Evolutionary conservation across 192 early-diverging fungal genomes (phyloP).

Genomic region (Umbelopsis sp.): DNA sequence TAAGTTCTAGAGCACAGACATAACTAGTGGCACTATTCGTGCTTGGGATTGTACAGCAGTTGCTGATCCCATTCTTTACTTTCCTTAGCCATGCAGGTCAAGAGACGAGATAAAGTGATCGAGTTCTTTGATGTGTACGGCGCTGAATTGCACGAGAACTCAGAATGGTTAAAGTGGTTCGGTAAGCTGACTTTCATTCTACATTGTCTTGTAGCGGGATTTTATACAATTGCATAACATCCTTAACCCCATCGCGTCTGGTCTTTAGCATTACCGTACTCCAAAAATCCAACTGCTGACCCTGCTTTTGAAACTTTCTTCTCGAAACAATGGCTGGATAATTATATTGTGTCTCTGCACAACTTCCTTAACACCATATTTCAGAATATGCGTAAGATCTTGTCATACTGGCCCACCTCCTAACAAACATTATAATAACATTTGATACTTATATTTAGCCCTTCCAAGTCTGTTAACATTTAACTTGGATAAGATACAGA

Average conservation of each 20-base stretch:
- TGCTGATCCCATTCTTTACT: neutral
- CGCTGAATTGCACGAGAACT: slow-evolving; percentile 52
- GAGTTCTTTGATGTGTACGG: slow-evolving; percentile 65
- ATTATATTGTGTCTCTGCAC: slow-evolving; percentile 58
- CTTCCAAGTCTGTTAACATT: slow-evolving; percentile 57
- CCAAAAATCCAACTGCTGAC: slow-evolving; percentile 55
- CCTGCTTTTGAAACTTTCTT: slow-evolving; percentile 63
- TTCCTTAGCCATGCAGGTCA: slow-evolving; percentile 54
- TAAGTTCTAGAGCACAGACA: slow-evolving; percentile 22
- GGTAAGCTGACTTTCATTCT: slow-evolving; percentile 36
- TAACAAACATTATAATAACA: neutral
- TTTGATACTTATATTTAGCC: slow-evolving; percentile 33
- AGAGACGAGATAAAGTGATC: slow-evolving; percentile 52
- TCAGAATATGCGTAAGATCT: slow-evolving; percentile 63
- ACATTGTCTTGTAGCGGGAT: neutral
- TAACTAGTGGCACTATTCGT: too few relatives aligned
- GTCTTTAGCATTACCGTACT: slow-evolving; percentile 55
- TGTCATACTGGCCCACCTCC: too few relatives aligned
- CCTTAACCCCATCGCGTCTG: neutral
- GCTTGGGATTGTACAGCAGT: neutral
- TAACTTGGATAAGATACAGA: slow-evolving; percentile 53
- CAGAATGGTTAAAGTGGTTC: slow-evolving; percentile 68
- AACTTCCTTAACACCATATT: slow-evolving; percentile 67
- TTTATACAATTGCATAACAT: neutral
- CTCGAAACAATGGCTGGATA: slow-evolving; percentile 64